Conservation (phyloP, 371 early-diverging fungal species). For the Parasitella parasitica region DNA sequence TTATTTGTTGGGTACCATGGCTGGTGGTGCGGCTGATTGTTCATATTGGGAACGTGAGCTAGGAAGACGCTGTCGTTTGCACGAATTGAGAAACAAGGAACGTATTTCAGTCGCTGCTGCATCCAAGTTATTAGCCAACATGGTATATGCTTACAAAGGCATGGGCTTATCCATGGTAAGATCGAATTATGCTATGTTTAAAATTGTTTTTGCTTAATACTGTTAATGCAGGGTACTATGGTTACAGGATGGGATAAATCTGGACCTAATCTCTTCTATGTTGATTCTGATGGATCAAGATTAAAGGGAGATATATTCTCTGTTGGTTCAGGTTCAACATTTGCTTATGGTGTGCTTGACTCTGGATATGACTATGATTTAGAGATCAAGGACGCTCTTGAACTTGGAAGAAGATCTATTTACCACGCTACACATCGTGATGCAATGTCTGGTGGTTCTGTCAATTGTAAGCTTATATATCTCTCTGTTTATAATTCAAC, state of each 20-base stretch:
- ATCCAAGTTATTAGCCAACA: slow-evolving; percentile 94
- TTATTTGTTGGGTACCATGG: slow-evolving; percentile 99
- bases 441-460: slow-evolving; percentile 97
- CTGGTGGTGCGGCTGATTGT: slow-evolving; percentile 99
- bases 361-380: slow-evolving; percentile 90
- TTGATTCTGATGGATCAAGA: slow-evolving; percentile 97
- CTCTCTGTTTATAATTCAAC: too few relatives aligned
- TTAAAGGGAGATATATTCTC: slow-evolving; percentile 94
- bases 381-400: slow-evolving; percentile 91
- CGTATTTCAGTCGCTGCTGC: slow-evolving; percentile 99
- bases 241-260: slow-evolving; percentile 99
- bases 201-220: too few relatives aligned
- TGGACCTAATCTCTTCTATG: slow-evolving; percentile 96
- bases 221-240: slow-evolving; percentile 99
- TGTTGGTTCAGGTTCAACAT: slow-evolving; percentile 98
- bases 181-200: too few relatives aligned
- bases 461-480: slow-evolving; percentile 68
- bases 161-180: slow-evolving; percentile 96
- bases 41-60: slow-evolving; percentile 99
- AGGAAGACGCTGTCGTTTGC: slow-evolving; percentile 94
- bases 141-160: slow-evolving; percentile 98
- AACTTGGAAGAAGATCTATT: slow-evolving; percentile 95
- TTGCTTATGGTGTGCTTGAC: slow-evolving; percentile 98
- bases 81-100: slow-evolving; percentile 98
- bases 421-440: slow-evolving; percentile 99